A percentile compares a stretch with the other conserved stretches of the same genome.
Conservation (phyloP, 2,329 filamentous ascomycete species). For the Alternaria incomplexa region DNA sequence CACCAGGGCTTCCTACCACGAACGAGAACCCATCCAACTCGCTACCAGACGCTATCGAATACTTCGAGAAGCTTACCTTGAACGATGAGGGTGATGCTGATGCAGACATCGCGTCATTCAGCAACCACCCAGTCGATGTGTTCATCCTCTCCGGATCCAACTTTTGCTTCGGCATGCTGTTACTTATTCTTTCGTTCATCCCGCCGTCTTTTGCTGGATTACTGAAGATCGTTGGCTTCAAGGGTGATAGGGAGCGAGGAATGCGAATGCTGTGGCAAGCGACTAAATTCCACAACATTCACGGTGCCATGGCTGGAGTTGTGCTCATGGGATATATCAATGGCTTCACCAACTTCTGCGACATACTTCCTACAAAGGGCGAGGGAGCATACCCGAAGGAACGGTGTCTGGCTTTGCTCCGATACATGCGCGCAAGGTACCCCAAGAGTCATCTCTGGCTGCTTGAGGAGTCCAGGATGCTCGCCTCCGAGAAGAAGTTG, state of each 20-base stretch:
- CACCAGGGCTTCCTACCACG: conserved; percentile 27
- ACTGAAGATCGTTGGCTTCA: conserved; percentile 87
- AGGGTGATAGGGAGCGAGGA: conserved; percentile 82
- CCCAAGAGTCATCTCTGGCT: conserved; percentile 85
- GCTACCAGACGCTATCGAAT: conserved; percentile 32
- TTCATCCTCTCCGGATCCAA: conserved; percentile 90
- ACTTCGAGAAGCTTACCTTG: conserved; percentile 41
- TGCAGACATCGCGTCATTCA: conserved; percentile 68
- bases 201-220: conserved; percentile 89
- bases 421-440: conserved; percentile 76
- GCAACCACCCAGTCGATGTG: conserved; percentile 73
- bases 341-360: conserved; percentile 81
- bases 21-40: conserved; percentile 24
- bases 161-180: conserved; percentile 86
- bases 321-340: conserved; percentile 88
- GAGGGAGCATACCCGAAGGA: conserved; percentile 71
- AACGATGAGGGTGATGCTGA: conserved; percentile 50
- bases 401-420: conserved; percentile 70
- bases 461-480: conserved; percentile 83
- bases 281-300: conserved; percentile 83
- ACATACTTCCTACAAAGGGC: conserved; percentile 75
- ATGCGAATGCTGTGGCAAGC: conserved; percentile 89
- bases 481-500: conserved; percentile 70
- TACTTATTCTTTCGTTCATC: conserved; percentile 89
- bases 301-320: conserved; percentile 87